phyloP scores from a whole-genome alignment of 768 basidiomycete species.

The Leccinum variicolor region DNA sequence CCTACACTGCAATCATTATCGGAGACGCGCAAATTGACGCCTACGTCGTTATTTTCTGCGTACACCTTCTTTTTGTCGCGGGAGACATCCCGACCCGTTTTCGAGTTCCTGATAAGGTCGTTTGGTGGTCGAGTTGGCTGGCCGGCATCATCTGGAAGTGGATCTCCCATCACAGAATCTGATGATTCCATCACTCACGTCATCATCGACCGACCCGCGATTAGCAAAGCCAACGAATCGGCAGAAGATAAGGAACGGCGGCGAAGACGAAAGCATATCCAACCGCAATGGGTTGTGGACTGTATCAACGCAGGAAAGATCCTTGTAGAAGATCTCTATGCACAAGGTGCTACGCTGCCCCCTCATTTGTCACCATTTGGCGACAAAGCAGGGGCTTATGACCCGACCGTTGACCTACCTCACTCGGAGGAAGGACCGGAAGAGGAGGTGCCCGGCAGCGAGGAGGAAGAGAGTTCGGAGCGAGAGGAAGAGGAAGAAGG shows the following conservation, averaged over 20 bases:
- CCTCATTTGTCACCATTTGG: constrained; percentile 97
- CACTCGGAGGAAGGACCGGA: constrained; percentile 20
- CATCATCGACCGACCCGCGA: constrained; percentile 84
- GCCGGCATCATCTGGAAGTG: constrained; percentile 76
- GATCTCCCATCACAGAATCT: constrained; percentile 73
- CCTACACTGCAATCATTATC: constrained; percentile 69
- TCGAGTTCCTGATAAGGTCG: constrained; percentile 90
- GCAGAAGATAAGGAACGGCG: constrained; percentile 58
- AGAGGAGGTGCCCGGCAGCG: constrained; percentile 30
- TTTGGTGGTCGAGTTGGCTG: constrained; percentile 93
- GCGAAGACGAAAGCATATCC: constrained; percentile 78
- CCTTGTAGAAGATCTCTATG: constrained; percentile 81
- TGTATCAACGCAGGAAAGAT: constrained; percentile 87
- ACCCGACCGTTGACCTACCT: constrained; percentile 46
- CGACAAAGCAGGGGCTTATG: constrained; percentile 72
- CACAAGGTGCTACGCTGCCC: constrained; percentile 81
- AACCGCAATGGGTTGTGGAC: constrained; percentile 98
- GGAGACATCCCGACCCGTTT: constrained; percentile 85
- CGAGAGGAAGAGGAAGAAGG: constrained; percentile 21
- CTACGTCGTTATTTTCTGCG: constrained; percentile 70
- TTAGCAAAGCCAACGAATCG: constrained; percentile 46
- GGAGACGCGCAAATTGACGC: constrained; percentile 52
- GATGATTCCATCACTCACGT: constrained; percentile 92
- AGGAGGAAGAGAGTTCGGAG: constrained; percentile 26
- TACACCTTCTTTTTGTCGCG: constrained; percentile 93